Base-by-base conservation (phyloP, 2,329 filamentous ascomycete species). In the Penicillium sp. region DNA sequence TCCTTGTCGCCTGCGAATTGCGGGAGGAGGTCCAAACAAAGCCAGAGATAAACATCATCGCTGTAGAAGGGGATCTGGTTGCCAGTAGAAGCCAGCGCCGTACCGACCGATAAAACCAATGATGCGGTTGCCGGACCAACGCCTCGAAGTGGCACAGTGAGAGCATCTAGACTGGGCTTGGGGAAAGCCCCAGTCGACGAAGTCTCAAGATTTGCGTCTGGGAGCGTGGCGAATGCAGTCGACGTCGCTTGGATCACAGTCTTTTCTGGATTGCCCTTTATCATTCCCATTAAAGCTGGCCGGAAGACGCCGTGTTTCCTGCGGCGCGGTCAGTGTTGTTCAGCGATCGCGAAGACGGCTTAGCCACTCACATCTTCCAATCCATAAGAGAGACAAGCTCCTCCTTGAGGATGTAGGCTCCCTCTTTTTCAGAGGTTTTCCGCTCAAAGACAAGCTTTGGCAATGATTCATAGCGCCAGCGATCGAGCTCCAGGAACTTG, bases 101-200 rank as follows among this genome's bases (percentile, higher is more conserved):
- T 64, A 3, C 59, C 69, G 8, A 75, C 63, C 6, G 71, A 75
- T 2, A 78, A 64, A 18, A 79, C 65, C 18, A 79, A 61, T 1
- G 76, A 76, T 2, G 74, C 75, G 1, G 76, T 78, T 6, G 76
- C 76, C 0, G 71, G 68, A 0, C 76, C 76, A 2, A 78, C 71
- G 5, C 75, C 76, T 7, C 72, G 71, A 5, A 79, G 66, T 0
- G 68, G 59, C 2, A 62, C 62, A n/a, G 67, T 70, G 2, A 77
- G 61, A 0, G 60, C 55, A 14, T 75, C 67, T 2, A 78, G 55
- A 16, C 65, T 67, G 1, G 57, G 18, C n/a, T 63, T 65, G 2
- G 72, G 72, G 40, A 74, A 73, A 6, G 58, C 47, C 3, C 62
- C 53, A 3, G 62, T 51, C 1, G 58, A 52, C 10, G 39, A 49